Base-by-base conservation (phyloP, 352 stramenopile species). In the Pythium chondricola region DNA sequence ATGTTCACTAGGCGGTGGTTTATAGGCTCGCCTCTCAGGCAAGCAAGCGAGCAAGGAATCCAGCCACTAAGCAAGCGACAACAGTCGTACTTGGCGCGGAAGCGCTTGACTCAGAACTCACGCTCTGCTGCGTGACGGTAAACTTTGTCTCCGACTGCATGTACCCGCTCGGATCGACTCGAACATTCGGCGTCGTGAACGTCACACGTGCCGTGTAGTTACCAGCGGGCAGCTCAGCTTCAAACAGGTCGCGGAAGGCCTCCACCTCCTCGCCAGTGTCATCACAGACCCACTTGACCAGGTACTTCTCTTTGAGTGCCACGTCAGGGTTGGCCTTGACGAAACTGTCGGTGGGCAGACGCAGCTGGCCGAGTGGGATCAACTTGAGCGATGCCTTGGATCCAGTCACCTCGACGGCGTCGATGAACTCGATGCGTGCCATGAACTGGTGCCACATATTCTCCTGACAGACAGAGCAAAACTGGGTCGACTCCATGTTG, bases 381-480 rank as follows among this genome's bases (percentile, higher is more conserved):
- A 71, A 43, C 50, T 68, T 49, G 26, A 68, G 40, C 37, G 33
- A 48, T n/a, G 43, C 58, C 2, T 22, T 50, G 5, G 42, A 43
- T 8, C 53, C 58, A 2, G 48, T 36, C 25, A 70, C 52, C 0
- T 52, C 42, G 2, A 71, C 54, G 29, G 52, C 43, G 44, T 71
- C 58, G 40, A 71, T 71, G 37, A 71, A 58, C 49, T 63, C 50
- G 42, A 71, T 40, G 8, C 63, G 63, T 32, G 43, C 46, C 10
- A 72, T 17, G 48, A 72, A 67, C 45, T 66, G 16, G 24, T 40
- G 55, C 63, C 63, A 72, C 57, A 72, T 68, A 39, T 68, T 69
- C 50, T 71, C 61, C 17, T 64, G 52, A 47, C 65, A 74, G 30
- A 70, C 55, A n/a, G 16, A 11, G 58, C 65, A 74, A 38, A 74